Evolutionary conservation across 768 basidiomycete species (phyloP).

Genomic region (Termitomyces sp.): DNA sequence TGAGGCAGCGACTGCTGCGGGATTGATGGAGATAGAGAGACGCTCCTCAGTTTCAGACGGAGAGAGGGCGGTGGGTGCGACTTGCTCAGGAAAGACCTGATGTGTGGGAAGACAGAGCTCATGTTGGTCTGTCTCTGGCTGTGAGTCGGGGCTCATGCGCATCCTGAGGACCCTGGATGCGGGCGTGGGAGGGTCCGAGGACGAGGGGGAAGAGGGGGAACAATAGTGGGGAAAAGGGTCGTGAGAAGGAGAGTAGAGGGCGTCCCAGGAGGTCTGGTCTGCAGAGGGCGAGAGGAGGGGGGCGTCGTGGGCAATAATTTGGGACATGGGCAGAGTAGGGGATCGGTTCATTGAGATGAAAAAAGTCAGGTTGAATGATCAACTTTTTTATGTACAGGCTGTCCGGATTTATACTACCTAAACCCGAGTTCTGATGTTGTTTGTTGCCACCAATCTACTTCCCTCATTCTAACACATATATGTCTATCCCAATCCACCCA

Average conservation of each 20-base stretch:
- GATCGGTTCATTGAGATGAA: slow-evolving; percentile 21
- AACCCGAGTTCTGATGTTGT: slow-evolving; percentile 12
- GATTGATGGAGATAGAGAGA: slow-evolving; percentile 28
- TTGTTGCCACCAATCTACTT: neutral
- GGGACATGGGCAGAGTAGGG: slow-evolving; percentile 44
- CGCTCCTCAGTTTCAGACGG: slow-evolving; percentile 26
- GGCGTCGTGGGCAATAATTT: slow-evolving; percentile 53
- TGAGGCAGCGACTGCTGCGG: slow-evolving; percentile 18
- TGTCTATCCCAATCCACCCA: neutral
- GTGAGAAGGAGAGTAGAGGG: slow-evolving; percentile 29
- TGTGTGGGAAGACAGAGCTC: slow-evolving; percentile 62
- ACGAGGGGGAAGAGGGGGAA: slow-evolving; percentile 43
- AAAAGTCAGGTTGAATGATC: slow-evolving; percentile 17
- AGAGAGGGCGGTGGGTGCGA: slow-evolving; percentile 21
- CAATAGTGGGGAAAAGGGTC: slow-evolving; percentile 46
- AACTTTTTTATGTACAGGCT: slow-evolving; percentile 19
- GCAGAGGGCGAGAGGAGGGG: slow-evolving; percentile 48
- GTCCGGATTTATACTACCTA: slow-evolving; percentile 27
- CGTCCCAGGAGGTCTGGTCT: slow-evolving; percentile 44
- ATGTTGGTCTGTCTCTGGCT: slow-evolving; percentile 34
- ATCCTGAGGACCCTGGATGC: slow-evolving; percentile 45
- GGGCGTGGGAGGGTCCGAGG: slow-evolving; percentile 40
- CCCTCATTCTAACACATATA: neutral
- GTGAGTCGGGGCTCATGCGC: slow-evolving; percentile 38
- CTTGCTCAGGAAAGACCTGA: slow-evolving; percentile 51